phyloP scores from a whole-genome alignment of 139 green algal genomes.

The Volvox africanus region DNA sequence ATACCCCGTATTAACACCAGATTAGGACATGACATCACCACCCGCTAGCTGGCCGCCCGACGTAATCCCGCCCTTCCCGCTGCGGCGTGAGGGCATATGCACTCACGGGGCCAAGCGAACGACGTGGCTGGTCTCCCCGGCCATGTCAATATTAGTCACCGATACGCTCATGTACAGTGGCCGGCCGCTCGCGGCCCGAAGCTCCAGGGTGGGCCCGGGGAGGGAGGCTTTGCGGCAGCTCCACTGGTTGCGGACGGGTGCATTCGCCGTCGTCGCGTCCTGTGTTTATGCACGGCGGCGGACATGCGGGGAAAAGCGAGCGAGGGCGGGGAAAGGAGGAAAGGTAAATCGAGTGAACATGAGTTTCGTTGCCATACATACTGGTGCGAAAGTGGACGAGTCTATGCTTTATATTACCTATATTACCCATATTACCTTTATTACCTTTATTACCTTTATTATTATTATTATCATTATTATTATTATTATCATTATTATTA shows the following conservation, averaged over 20 bases:
- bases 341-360: neutral
- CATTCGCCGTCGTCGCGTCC: neutral
- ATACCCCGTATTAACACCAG: no score
- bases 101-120: neutral
- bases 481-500: no score
- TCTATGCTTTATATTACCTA: no score
- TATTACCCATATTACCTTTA: no score
- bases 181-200: neutral
- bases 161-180: constrained; percentile 18
- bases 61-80: no score
- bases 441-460: no score
- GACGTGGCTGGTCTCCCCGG: neutral
- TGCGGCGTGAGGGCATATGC: no score
- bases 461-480: no score
- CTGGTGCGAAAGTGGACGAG: no score
- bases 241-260: neutral
- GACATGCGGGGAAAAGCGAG: neutral
- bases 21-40: no score
- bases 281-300: neutral
- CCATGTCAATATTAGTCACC: neutral
- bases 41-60: no score
- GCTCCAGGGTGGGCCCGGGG: constrained; percentile 12
- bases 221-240: constrained; percentile 14
- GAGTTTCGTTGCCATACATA: no score
- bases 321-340: neutral